Conservation (phyloP, 257 asterid species). For the Fraxinus excelsior region DNA sequence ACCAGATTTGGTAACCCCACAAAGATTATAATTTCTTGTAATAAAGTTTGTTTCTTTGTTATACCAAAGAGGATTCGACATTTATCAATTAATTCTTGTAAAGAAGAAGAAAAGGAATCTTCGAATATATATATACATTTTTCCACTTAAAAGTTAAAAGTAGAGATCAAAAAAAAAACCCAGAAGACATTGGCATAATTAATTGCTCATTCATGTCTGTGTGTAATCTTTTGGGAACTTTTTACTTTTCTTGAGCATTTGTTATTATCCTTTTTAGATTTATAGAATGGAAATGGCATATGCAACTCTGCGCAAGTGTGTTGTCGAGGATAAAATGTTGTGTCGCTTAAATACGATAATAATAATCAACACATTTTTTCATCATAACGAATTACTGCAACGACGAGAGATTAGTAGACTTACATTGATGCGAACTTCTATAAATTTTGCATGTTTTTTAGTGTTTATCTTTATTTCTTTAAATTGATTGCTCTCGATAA, state of each 20-base stretch:
- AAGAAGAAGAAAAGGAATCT: background rate
- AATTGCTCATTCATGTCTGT: background rate
- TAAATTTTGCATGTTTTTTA: no score
- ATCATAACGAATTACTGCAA: no score
- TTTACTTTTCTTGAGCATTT: no score
- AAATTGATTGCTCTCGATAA: no score
- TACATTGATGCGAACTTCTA: no score
- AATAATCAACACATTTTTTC: no score
- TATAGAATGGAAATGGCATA: background rate
- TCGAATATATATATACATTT: background rate
- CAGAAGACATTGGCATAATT: background rate
- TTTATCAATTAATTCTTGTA: background rate
- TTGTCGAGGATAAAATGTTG: no score
- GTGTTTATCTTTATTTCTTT: no score
- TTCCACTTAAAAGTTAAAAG: background rate
- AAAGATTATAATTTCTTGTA: background rate
- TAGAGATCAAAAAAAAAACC: background rate
- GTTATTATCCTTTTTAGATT: background rate
- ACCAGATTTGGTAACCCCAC: background rate
- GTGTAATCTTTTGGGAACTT: no score
- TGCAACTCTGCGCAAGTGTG: background rate
- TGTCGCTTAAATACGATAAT: no score
- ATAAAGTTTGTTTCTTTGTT: background rate
- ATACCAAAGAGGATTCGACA: background rate
- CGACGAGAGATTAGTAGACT: no score